Evolutionary conservation across 768 basidiomycete genomes (phyloP), one percentile per base, ranked within the genome.

Genomic region (Boletus rubropictus): DNA sequence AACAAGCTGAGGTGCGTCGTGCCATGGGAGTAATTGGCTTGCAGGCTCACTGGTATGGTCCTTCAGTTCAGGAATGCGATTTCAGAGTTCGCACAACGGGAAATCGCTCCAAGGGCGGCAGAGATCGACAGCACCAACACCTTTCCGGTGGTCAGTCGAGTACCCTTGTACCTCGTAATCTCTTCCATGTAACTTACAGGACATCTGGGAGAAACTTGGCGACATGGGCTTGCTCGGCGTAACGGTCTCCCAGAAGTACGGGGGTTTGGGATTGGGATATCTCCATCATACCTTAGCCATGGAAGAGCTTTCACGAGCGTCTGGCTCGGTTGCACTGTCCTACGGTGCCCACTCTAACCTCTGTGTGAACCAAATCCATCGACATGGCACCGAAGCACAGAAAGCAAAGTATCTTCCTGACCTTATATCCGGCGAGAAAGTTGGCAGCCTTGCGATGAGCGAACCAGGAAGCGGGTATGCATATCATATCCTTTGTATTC

Each of bases 401-500:
- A 92, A 92, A 65, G 67, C 70, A 45, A 67, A 86, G 65, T 95
- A 92, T 65, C 77, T 97, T 5, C 81, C 85, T 4, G 83, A 84
- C 58, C 74, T 96, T 37, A 70, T 95, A 31, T 74, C 79, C 24
- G 94, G 94, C 18, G 79, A 73, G 60, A 86, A 88, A 63, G 79
- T 97, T 25, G 94, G 94, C 32, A 84, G 87, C 56, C 72, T 97
- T 51, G 94, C 94, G 2, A 97, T 97, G 94, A 90, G 87, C 57
- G 94, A 97, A 71, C 76, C 86, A 2, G 90, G 87, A 14, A 83
- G 85, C 56, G 94, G 94, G 65, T 68, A 43, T 32, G 47, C 29
- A 21, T 25, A 17, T 32, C 29, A 21, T 25, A 17, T 32, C 39
- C 14, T 20, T 42, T 24, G 29, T 24, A 18, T 38, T 14, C 22